A percentile compares a stretch with the other conserved stretches of the same genome.
phyloP scores from a whole-genome alignment of 305 asterid genomes.

The Petunia hybrid region DNA sequence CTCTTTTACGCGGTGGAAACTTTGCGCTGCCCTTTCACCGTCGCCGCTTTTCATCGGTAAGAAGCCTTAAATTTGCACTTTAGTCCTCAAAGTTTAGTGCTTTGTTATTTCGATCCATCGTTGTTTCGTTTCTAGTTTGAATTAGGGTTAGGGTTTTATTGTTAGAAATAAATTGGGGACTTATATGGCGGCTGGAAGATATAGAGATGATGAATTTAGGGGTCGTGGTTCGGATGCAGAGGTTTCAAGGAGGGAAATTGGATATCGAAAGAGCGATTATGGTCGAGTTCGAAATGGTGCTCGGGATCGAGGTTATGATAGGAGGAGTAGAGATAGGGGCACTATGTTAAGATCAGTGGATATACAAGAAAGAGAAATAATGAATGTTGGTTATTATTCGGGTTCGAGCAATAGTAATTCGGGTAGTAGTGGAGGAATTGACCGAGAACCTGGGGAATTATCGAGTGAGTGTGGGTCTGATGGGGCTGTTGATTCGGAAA shows the following conservation, averaged over 20 bases:
- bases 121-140: neutral
- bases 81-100: too few relatives aligned
- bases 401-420: conserved; percentile 55
- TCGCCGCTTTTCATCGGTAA: too few relatives aligned
- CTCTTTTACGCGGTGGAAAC: too few relatives aligned
- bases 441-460: conserved; percentile 91
- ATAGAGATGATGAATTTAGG: conserved; percentile 66
- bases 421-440: conserved; percentile 52
- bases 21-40: too few relatives aligned
- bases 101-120: too few relatives aligned
- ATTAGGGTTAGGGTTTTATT: conserved; percentile 46
- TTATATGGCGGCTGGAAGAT: conserved; percentile 80
- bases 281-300: conserved; percentile 54
- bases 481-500: conserved; percentile 52
- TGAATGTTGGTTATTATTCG: conserved; percentile 48
- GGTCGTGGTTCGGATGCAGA: conserved; percentile 63
- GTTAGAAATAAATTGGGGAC: conserved; percentile 44
- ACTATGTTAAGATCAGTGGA: conserved; percentile 60
- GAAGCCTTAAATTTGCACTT: too few relatives aligned
- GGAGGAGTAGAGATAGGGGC: conserved; percentile 40
- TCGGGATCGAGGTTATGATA: conserved; percentile 40
- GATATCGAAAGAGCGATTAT: conserved; percentile 55
- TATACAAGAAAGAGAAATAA: conserved; percentile 54
- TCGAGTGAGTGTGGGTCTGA: conserved; percentile 83
- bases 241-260: conserved; percentile 55